Percentiles rank a stretch among this genome's conserved stretches.
Evolutionary conservation across 441 rosid genomes (phyloP).

Genomic region (Aquilaria agallochum): DNA sequence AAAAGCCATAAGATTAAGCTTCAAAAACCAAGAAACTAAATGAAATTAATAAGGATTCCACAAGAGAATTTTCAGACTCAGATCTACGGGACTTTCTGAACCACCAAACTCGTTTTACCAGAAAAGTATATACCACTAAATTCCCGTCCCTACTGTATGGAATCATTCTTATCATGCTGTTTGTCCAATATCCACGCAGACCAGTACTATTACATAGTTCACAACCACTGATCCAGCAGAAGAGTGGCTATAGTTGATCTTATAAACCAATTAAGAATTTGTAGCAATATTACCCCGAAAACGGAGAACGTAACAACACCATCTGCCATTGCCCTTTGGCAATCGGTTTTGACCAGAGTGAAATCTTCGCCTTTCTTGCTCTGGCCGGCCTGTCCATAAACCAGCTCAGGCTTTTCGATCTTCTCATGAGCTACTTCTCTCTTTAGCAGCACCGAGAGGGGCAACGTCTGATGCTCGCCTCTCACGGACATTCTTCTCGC

Average conservation of each 20-base stretch:
- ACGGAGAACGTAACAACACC: conserved; percentile 78
- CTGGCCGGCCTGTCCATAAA: conserved; percentile 77
- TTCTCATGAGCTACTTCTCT: conserved; percentile 89
- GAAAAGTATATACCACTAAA: too few species aligned
- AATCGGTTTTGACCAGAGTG: conserved; percentile 71
- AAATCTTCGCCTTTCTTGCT: conserved; percentile 99
- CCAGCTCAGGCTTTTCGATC: conserved; percentile 71
- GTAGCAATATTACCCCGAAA: conserved; percentile 54
- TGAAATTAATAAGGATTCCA: not conserved
- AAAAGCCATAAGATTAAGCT: not conserved
- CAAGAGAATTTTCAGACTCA: too few species aligned
- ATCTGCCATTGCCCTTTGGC: conserved; percentile 81
- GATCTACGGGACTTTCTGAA: too few species aligned
- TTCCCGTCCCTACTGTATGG: too few species aligned
- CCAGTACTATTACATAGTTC: too few species aligned
- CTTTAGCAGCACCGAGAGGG: conserved; percentile 81
- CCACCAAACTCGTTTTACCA: too few species aligned
- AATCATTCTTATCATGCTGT: too few species aligned
- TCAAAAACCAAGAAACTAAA: not conserved
- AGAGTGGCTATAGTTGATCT: too few species aligned
- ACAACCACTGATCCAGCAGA: too few species aligned
- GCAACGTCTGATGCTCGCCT: conserved; percentile 85
- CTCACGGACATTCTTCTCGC: conserved; percentile 37
- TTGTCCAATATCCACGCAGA: too few species aligned
- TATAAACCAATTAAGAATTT: too few species aligned